phyloP scores from a whole-genome alignment of 2,329 filamentous ascomycete genomes.

The Fusarium heterosporum region DNA sequence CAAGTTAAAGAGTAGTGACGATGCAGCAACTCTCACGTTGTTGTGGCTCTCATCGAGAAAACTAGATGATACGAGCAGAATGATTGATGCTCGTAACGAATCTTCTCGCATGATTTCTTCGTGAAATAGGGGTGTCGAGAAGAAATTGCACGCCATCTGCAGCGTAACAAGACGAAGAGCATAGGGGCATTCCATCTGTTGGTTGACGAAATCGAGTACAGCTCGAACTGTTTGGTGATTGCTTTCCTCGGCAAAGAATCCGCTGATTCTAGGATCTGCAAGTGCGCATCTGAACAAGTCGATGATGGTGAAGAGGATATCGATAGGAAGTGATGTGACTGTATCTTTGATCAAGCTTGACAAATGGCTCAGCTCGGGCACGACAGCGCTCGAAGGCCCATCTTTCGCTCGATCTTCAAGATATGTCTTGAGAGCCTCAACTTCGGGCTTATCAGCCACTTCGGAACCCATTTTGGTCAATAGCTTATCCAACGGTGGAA shows the following conservation, averaged over 20 bases:
- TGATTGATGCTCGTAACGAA: conserved; percentile 67
- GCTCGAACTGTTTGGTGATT: conserved; percentile 71
- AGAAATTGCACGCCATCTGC: conserved; percentile 87
- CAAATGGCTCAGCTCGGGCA: conserved; percentile 78
- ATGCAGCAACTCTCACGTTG: conserved; percentile 82
- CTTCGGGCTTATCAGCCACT: conserved; percentile 65
- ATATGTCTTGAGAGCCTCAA: conserved; percentile 76
- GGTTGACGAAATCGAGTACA: conserved; percentile 70
- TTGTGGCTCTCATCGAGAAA: conserved; percentile 81
- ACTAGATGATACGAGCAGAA: conserved; percentile 78
- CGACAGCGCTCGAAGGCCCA: conserved; percentile 71
- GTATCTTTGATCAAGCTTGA: conserved; percentile 69
- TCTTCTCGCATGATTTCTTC: conserved; percentile 68
- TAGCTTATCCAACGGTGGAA: conserved; percentile 86
- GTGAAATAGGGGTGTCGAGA: conserved; percentile 78
- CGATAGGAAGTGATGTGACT: conserved; percentile 67
- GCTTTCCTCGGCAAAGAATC: conserved; percentile 83
- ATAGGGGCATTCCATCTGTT: conserved; percentile 74
- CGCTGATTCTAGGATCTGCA: conserved; percentile 80
- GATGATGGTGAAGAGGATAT: conserved; percentile 81
- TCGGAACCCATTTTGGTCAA: conserved; percentile 77
- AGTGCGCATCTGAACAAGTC: conserved; percentile 85
- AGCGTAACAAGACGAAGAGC: conserved; percentile 84
- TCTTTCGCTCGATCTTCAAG: conserved; percentile 70
- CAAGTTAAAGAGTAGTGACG: conserved; percentile 87